Percentiles rank a stretch among this genome's conserved stretches.
phyloP scores from a whole-genome alignment of 2,329 filamentous ascomycete species.

The Diaporthe australafricana region DNA sequence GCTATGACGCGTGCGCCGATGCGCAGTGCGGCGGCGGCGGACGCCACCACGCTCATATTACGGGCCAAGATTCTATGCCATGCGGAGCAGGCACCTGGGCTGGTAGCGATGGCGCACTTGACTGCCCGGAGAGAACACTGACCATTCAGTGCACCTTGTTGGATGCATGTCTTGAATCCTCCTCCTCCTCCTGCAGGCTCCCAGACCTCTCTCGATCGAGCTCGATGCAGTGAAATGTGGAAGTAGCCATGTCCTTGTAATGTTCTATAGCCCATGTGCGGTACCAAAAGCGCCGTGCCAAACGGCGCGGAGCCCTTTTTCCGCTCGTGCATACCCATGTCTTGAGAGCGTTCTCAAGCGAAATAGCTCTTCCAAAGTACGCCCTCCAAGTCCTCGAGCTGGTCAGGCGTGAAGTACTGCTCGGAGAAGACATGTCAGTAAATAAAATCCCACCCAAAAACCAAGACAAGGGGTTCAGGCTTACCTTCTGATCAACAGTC shows the following conservation, averaged over 20 bases:
- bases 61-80: neutral
- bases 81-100: neutral
- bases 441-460: neutral
- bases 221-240: neutral
- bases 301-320: neutral
- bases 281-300: neutral
- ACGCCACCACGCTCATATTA: neutral
- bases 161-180: neutral
- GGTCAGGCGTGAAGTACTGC: slow-evolving; percentile 87
- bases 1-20: slow-evolving; percentile 5
- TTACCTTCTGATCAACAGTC: slow-evolving; percentile 96
- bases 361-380: slow-evolving; percentile 99
- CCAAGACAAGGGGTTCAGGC: slow-evolving; percentile 43
- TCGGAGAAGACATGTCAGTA: slow-evolving; percentile 44
- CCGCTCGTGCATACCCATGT: too few species aligned
- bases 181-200: neutral
- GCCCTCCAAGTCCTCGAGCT: slow-evolving; percentile 93
- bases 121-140: neutral
- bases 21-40: neutral
- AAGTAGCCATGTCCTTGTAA: neutral
- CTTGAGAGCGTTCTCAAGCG: slow-evolving; percentile 65
- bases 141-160: neutral
- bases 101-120: neutral
- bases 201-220: neutral
- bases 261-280: neutral